Evolutionary conservation across 345 rosid genomes (phyloP).

Genomic region (Gynandropsis gynandra): DNA sequence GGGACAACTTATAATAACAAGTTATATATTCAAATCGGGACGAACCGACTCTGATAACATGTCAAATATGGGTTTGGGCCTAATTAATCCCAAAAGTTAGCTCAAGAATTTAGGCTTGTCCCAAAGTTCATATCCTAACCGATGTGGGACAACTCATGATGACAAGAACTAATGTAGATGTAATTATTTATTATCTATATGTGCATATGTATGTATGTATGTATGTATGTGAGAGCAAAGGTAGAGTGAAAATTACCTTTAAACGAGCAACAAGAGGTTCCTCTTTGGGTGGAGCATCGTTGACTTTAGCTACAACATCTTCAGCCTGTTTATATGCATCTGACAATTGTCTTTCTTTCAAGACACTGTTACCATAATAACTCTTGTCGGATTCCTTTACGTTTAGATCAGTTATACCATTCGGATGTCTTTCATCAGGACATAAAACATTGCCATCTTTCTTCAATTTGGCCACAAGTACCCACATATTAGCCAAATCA

Average conservation of each 20-base stretch:
- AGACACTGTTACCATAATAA: conserved; percentile 28
- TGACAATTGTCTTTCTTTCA: conserved; percentile 46
- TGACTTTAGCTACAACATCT: conserved; percentile 23
- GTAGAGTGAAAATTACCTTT: conserved; percentile 38
- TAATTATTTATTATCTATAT: not conserved
- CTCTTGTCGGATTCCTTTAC: conserved; percentile 28
- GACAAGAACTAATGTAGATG: no score
- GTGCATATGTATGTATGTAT: not conserved
- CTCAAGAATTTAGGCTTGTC: no score
- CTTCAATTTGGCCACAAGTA: conserved; percentile 96
- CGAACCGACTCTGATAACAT: no score
- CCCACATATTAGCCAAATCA: conserved; percentile 99
- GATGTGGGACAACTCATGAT: no score
- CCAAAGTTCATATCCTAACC: no score
- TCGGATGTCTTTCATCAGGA: conserved; percentile 33
- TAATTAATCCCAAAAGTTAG: no score
- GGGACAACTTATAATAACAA: no score
- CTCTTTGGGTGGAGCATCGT: conserved; percentile 60
- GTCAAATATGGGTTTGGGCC: no score
- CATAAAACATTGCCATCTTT: conserved; percentile 55
- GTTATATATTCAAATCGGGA: no score
- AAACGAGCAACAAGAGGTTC: conserved; percentile 87
- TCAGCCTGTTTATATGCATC: conserved; percentile 40
- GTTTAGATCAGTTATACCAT: conserved; percentile 34
- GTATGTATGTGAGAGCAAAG: not conserved